Conservation (phyloP, 768 basidiomycete species). For the Mycena latifolia region DNA sequence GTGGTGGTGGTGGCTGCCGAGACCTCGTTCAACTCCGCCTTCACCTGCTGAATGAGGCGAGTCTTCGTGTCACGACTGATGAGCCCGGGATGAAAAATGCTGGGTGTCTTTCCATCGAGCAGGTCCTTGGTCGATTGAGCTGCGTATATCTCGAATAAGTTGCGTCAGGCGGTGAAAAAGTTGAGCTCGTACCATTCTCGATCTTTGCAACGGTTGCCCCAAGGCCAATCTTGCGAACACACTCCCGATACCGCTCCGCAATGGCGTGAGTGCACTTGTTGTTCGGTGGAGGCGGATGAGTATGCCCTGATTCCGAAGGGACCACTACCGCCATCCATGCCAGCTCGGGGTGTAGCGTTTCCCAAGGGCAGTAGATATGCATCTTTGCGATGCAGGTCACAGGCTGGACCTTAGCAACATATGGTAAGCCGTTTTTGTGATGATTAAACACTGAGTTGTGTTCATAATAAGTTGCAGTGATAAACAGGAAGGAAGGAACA, state of each 20-base stretch:
- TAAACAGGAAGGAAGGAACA: slow-evolving; percentile 1
- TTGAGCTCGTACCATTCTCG: slow-evolving; percentile 20
- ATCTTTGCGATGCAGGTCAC: slow-evolving; percentile 20
- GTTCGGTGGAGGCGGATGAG: slow-evolving; percentile 12
- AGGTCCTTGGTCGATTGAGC: slow-evolving; percentile 26
- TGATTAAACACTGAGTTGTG: slow-evolving; percentile 8
- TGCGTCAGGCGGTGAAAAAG: neutral
- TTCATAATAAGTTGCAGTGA: neutral
- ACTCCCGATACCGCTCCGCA: slow-evolving; percentile 21
- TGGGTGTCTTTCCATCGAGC: slow-evolving; percentile 25
- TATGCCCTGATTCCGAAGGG: slow-evolving; percentile 18
- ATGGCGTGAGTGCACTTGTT: slow-evolving; percentile 23
- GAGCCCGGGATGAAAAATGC: slow-evolving; percentile 22
- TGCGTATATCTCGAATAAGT: slow-evolving; percentile 13
- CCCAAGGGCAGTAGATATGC: slow-evolving; percentile 20
- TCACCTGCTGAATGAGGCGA: slow-evolving; percentile 23
- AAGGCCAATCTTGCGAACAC: slow-evolving; percentile 20
- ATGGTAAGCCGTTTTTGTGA: slow-evolving; percentile 16
- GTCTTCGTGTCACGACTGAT: slow-evolving; percentile 18
- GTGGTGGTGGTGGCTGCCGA: slow-evolving; percentile 5
- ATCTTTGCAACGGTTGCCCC: slow-evolving; percentile 21
- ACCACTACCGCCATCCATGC: slow-evolving; percentile 21
- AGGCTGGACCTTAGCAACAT: slow-evolving; percentile 9
- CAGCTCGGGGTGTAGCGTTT: slow-evolving; percentile 15
- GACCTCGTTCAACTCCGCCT: slow-evolving; percentile 4